Evolutionary conservation across 805 yeast genomes (phyloP), one percentile per base, ranked within the genome.

Genomic region (Lachancea nothofagi): DNA sequence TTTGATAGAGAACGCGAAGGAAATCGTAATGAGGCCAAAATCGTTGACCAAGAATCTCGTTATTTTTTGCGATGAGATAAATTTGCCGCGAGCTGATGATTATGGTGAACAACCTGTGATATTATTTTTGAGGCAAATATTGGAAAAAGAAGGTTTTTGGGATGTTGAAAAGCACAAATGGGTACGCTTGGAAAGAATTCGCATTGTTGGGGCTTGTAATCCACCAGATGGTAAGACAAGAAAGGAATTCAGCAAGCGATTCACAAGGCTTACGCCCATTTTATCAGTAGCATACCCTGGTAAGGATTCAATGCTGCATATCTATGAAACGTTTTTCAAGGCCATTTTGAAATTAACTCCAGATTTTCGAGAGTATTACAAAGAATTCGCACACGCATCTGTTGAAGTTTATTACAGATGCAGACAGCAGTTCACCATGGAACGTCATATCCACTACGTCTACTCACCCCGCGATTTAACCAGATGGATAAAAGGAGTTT

Each of bases 121-220:
- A 8, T 70, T 82, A 1, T 74, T 89, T 29, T 53, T 90, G 43
- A 73, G 97, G 32, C 90, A 85, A 50, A 53, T 90, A 53, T 64
- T 85, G 5, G 90, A 83, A 47, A 72, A 72, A 15, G 58, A 66
- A 1, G 96, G 97, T 0, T 90, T 87, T 54, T 87, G 95, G 93
- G 69, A 76, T 36, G 60, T 70, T 0, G 51, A 61, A 8, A 76
- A 75, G 21, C 67, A 70, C 33, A 69, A 69, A 19, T 90, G 96
- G 95, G 77, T 89, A 1, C 47, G 65, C 0, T 44, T 87, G 7
- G 65, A 70, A 13, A 71, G 78, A 33, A 68, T 90, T 20, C 94
- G 83, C 53, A 71, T 90, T 62, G 93, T 88, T n/a, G 97, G 94
- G 7, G 97, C 97, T 0, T 90, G 97, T 58, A 90, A 90, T 53